These are phyloP conservation scores for Astrothelium subdiscretum DNA, from an alignment of 495 filamentous ascomycete genomes.

Conservation along the genomic window DNA sequence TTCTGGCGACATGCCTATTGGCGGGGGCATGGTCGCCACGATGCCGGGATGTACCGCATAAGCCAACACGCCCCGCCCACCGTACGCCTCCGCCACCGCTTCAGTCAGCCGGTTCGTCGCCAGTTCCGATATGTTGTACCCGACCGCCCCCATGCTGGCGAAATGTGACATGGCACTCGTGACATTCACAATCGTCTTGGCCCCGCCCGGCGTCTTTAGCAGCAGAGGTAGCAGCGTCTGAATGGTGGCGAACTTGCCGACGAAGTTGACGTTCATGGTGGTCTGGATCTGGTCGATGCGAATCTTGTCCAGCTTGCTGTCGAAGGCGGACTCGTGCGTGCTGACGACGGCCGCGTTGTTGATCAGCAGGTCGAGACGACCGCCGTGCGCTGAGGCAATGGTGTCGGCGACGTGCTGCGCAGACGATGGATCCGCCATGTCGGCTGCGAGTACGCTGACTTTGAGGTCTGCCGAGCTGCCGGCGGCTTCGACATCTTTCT, in stretches of 20 bases:
- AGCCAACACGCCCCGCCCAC: not conserved
- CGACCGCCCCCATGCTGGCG: not conserved
- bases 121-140: slow-evolving; percentile 6
- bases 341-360: slow-evolving; percentile 23
- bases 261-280: slow-evolving; percentile 1
- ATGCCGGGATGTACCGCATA: slow-evolving; percentile 9
- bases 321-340: slow-evolving; percentile 1
- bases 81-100: slow-evolving; percentile 5
- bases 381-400: slow-evolving; percentile 6
- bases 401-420: not conserved
- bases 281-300: not conserved
- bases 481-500: slow-evolving; percentile 1
- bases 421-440: slow-evolving; percentile 3
- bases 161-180: slow-evolving; percentile 7
- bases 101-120: slow-evolving; percentile 8
- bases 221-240: slow-evolving; percentile 4
- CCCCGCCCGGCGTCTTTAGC: not conserved
- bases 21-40: slow-evolving; percentile 3
- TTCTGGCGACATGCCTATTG: not conserved
- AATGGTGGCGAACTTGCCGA: slow-evolving; percentile 4
- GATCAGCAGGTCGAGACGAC: slow-evolving; percentile 20
- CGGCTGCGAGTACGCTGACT: slow-evolving; percentile 2
- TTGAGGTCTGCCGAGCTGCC: not conserved
- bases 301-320: not conserved
- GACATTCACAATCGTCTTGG: slow-evolving; percentile 8